Conservation (phyloP, 2,329 filamentous ascomycete species). For the Rhinocladiella similis region DNA sequence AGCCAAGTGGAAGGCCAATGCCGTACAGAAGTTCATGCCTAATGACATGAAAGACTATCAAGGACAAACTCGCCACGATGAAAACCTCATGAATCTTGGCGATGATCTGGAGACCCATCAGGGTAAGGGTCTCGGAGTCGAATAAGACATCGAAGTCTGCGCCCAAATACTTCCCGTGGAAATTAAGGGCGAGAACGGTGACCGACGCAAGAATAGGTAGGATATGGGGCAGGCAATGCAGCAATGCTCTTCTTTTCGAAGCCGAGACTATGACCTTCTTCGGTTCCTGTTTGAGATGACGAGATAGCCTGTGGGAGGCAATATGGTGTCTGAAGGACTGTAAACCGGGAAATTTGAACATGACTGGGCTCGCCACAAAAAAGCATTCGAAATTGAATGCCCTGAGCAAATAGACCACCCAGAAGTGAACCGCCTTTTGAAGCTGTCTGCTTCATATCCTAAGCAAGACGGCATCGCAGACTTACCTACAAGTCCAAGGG, state of each 20-base stretch:
- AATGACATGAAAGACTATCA: constrained; percentile 19
- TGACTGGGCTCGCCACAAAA: no score
- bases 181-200: constrained; percentile 3
- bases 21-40: constrained; percentile 14
- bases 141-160: constrained; percentile 7
- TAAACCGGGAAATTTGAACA: no score
- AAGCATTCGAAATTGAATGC: no score
- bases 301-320: background rate
- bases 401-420: no score
- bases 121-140: constrained; percentile 8
- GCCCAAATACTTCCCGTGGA: constrained; percentile 9
- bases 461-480: no score
- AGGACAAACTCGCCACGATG: constrained; percentile 17
- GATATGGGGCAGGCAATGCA: constrained; percentile 4
- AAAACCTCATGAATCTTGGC: constrained; percentile 22
- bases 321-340: no score
- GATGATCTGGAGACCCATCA: constrained; percentile 18
- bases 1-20: constrained; percentile 22
- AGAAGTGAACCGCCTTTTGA: no score
- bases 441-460: no score
- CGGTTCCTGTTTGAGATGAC: background rate
- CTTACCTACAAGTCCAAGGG: no score
- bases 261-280: constrained; percentile 12
- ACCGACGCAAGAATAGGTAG: constrained; percentile 6
- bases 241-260: constrained; percentile 1